Evolutionary conservation across 345 rosid genomes (phyloP), one percentile per base, ranked within the genome.

Genomic region (Ceriops tagal): DNA sequence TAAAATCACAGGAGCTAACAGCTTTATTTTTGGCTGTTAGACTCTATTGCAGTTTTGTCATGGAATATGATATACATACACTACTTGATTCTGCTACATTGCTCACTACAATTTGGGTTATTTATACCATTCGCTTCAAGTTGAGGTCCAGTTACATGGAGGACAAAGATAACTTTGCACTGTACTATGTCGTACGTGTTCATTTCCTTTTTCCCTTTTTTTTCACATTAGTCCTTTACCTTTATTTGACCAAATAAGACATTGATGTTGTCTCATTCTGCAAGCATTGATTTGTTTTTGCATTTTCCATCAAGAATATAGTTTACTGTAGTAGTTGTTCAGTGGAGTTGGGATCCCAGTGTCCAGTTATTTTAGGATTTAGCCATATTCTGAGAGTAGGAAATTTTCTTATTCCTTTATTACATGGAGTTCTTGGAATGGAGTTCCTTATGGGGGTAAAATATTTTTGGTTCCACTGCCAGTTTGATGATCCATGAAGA

Each of bases 11-110:
- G 80, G 99, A 95, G 75, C 79, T 95, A 43, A 95, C 99, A 24
- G 99, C 97, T 52, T 79, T 95, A 6, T 95, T 95, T 81, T 73
- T 95, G 77, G 92, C 96, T 62, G 92, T 86, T 67, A 89, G 99
- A 73, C 76, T 95, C 68, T 92, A 92, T 79, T 95, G 99, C 71
- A 95, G 99, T 78, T 83, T 95, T 72, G 96, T 92, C 32, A 95
- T 95, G 99, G 99, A 95, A 76, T 90, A 87, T 78, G 99, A 95
- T 81, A 90, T 95, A 72, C 99, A 95, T 67, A 95, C 99, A 6
- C 9, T 95, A 61, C 96, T 95, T 47, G 99, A 95, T 82, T 83
- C 91, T 58, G 89, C 97, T 59, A 95, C 99, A 3, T 73, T 95
- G 82, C 86, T 74, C 5, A 89, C 99, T n/a, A 95, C 99, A 26